Percentiles rank a stretch among this genome's conserved stretches.
These are phyloP conservation scores for Barnettozyma siamensis DNA, from an alignment of 805 yeast species.

Conservation along the genomic window DNA sequence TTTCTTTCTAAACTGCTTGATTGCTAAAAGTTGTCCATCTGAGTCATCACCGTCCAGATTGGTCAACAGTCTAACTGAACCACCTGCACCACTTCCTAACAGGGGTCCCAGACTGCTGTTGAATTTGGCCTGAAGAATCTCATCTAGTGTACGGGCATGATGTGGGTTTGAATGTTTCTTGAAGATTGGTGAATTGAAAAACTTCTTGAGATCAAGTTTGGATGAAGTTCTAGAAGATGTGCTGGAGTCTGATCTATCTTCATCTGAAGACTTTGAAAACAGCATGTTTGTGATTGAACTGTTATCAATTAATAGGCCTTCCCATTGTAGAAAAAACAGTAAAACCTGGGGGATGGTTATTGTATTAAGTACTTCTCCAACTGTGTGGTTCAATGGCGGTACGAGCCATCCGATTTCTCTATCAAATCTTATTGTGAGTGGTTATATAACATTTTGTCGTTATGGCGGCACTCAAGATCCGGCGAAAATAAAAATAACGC, in stretches of 20 bases:
- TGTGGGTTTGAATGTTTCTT: constrained; percentile 11
- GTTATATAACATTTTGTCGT: too few relatives aligned
- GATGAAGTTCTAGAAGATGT: constrained; percentile 2
- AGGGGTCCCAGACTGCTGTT: constrained; percentile 64
- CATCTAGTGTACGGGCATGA: constrained; percentile 37
- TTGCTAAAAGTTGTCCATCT: constrained; percentile 68
- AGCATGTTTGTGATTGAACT: too few relatives aligned
- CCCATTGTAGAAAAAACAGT: too few relatives aligned
- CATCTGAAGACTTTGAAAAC: background rate
- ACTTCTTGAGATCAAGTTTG: constrained; percentile 20
- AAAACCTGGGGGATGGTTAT: too few relatives aligned
- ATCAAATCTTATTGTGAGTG: too few relatives aligned
- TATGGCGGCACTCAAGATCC: too few relatives aligned
- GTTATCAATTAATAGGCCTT: too few relatives aligned
- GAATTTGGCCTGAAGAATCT: constrained; percentile 52
- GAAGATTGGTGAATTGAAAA: constrained; percentile 16
- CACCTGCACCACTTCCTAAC: constrained; percentile 85
- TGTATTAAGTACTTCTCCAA: too few relatives aligned
- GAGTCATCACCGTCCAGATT: constrained; percentile 67
- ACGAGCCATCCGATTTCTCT: too few relatives aligned
- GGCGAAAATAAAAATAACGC: too few relatives aligned
- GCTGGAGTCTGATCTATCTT: background rate
- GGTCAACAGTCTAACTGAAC: constrained; percentile 67
- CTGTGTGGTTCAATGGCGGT: too few relatives aligned
- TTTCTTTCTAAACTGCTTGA: constrained; percentile 73